Evolutionary conservation across 352 stramenopile genomes (phyloP), one percentile per base, ranked within the genome.

Genomic region (Globisporangium mamillatum): DNA sequence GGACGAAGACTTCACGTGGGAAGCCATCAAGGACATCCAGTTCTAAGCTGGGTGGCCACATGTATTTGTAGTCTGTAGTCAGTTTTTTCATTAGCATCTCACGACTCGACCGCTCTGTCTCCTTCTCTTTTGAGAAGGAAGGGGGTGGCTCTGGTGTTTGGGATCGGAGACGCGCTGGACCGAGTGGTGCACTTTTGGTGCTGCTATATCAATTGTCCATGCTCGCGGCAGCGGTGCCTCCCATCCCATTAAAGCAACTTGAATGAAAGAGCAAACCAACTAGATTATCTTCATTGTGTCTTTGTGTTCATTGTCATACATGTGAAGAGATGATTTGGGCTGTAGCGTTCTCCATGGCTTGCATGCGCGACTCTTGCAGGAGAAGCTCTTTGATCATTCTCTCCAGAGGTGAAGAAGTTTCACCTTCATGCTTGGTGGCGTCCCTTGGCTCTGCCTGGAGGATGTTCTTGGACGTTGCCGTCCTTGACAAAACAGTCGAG

Each of bases 1-100:
- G 56, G 97, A 99, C 77, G 82, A 92, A 67, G 97, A 99, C 81
- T 99, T 99, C 82, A 99, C 96, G 75, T 99, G 98, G 98, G 98
- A 99, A 85, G 91, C 93, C 72, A 83, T 96, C 74, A 99, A 99
- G 91, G 87, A 93, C 61, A 83, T 95, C 73, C 77, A 88, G 74
- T 66, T 84, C 69, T 95, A 93, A 83, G 63, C 54, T 69, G 60
- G 68, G 9, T 59, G 54, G 66, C 44, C 44, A 18, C 70, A 63
- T 50, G 70, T 80, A 60, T 78, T 65, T 80, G 70, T 79, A 74
- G 53, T 69, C 54, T 50, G 32, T 64, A 72, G 71, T 57, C 73
- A 70, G 75, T 71, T 69, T 82, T 79, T 81, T 75, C 66, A 64
- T 68, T 69, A 75, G 75, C 72, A 68, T 65, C 68, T 57, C 27